phyloP scores from a whole-genome alignment of 2,329 filamentous ascomycete genomes.

The Lecanicillium sp. region DNA sequence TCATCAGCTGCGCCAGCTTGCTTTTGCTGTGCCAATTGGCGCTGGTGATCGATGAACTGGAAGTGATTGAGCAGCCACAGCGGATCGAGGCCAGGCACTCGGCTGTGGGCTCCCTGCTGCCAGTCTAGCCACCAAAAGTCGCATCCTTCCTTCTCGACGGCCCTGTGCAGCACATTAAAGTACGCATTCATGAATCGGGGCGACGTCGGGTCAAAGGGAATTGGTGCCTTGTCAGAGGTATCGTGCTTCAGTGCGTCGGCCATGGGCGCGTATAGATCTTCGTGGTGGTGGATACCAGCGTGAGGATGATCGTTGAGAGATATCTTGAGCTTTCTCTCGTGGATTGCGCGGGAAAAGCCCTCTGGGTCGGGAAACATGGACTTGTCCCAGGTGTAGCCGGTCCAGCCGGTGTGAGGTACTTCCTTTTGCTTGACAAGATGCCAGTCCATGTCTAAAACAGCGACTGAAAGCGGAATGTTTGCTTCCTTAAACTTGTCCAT shows the following conservation, averaged over 20 bases:
- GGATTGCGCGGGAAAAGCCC: constrained; percentile 42
- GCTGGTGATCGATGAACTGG: constrained; percentile 47
- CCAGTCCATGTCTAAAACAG: constrained; percentile 61
- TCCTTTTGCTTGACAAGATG: constrained; percentile 42
- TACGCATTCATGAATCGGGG: constrained; percentile 49
- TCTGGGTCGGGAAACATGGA: constrained; percentile 46
- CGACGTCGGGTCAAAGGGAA: constrained; percentile 47
- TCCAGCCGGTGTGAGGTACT: constrained; percentile 32
- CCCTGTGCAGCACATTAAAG: constrained; percentile 47
- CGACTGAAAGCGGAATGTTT: constrained; percentile 48
- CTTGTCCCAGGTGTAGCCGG: constrained; percentile 54
- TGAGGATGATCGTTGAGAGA: constrained; percentile 56
- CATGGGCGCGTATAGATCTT: constrained; percentile 48
- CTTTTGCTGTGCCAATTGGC: too few relatives aligned
- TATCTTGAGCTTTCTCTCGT: constrained; percentile 41
- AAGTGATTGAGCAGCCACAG: constrained; percentile 60
- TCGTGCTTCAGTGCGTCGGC: constrained; percentile 44
- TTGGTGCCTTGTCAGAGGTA: constrained; percentile 37
- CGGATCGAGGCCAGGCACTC: constrained; percentile 50
- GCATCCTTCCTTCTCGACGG: constrained; percentile 47
- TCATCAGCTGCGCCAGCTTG: constrained; percentile 24
- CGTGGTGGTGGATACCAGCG: constrained; percentile 47
- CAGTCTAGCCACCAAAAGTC: constrained; percentile 65
- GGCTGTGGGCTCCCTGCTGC: constrained; percentile 52
- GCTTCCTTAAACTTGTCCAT: constrained; percentile 46